Conservation (phyloP, 2,329 filamentous ascomycete genomes). For the Alternaria metachromatica region DNA sequence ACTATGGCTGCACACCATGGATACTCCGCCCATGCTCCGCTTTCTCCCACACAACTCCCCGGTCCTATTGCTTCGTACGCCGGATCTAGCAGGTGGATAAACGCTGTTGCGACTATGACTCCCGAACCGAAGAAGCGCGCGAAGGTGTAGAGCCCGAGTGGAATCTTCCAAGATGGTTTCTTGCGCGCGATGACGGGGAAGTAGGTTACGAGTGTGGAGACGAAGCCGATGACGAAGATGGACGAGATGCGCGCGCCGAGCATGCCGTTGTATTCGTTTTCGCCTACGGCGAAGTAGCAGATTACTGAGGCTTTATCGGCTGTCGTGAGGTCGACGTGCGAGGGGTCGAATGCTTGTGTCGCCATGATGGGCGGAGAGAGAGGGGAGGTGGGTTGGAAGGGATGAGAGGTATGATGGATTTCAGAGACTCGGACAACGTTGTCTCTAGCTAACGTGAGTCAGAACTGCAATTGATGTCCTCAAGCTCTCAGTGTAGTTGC, state of each 20-base stretch:
- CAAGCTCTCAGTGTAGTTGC: not conserved
- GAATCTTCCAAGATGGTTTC: constrained; percentile 4
- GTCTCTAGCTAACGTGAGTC: not conserved
- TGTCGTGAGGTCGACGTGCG: constrained; percentile 1
- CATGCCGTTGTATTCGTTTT: not conserved
- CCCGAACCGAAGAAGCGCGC: constrained; percentile 10
- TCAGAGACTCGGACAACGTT: not conserved
- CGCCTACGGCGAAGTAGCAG: not conserved
- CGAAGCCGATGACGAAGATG: constrained; percentile 8
- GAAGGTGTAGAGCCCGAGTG: constrained; percentile 2
- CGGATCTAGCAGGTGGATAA: constrained; percentile 6
- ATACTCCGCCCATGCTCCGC: not conserved
- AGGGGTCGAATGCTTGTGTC: not conserved
- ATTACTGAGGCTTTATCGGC: not conserved
- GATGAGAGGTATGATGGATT: not conserved
- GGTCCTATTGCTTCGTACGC: constrained; percentile 8
- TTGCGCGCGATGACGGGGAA: constrained; percentile 2
- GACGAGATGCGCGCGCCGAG: not conserved
- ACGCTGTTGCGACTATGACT: constrained; percentile 4
- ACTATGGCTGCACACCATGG: constrained; percentile 8
- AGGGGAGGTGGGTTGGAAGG: not conserved
- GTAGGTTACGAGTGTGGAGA: not conserved
- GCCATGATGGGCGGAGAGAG: not conserved
- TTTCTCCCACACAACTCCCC: not conserved
- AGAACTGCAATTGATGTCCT: not conserved